phyloP scores from a whole-genome alignment of 1,284 basidiomycete species.

The Melampsora larici-populina region DNA sequence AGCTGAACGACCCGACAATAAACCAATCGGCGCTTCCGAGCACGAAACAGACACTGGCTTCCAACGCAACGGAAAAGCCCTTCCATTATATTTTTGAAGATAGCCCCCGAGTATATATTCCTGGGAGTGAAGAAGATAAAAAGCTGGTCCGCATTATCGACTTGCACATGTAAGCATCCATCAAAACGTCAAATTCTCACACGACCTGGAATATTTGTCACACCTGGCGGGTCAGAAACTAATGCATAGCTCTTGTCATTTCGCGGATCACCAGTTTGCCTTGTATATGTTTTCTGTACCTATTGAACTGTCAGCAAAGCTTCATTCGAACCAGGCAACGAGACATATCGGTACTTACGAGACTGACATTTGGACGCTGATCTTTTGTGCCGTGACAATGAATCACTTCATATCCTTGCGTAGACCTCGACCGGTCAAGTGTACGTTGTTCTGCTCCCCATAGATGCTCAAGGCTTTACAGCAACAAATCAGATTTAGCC shows the following conservation, averaged over 20 bases:
- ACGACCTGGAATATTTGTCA: background rate
- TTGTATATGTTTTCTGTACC: conserved; percentile 30
- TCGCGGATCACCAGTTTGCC: background rate
- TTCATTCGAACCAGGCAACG: background rate
- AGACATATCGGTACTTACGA: background rate
- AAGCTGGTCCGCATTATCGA: background rate
- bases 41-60: background rate
- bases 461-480: too few relatives aligned
- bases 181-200: too few relatives aligned
- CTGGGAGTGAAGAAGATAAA: background rate
- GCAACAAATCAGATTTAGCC: background rate
- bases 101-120: background rate
- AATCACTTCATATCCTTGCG: too few relatives aligned
- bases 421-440: conserved; percentile 32
- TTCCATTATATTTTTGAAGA: background rate
- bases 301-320: conserved; percentile 24
- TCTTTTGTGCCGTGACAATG: background rate
- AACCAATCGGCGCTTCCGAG: background rate
- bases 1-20: background rate
- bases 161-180: background rate
- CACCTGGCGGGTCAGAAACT: background rate
- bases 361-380: background rate
- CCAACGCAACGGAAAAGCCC: background rate
- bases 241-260: too few relatives aligned
- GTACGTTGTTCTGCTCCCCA: background rate